phyloP scores from a whole-genome alignment of 2,329 filamentous ascomycete species.

The Colletotrichum eremochloae region DNA sequence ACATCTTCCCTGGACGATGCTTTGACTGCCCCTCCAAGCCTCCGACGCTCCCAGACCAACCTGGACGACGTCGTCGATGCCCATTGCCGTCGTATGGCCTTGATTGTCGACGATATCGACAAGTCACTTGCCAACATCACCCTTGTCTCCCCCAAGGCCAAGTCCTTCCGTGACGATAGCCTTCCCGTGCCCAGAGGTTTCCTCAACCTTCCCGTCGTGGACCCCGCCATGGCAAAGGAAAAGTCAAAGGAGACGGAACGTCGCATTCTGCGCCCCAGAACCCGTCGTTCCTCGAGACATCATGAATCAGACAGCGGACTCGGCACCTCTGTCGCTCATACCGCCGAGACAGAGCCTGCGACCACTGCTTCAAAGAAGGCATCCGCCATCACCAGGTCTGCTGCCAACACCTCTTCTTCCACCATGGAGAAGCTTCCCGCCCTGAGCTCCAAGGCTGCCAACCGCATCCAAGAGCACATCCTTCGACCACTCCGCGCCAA shows the following conservation, averaged over 20 bases:
- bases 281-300: slow-evolving; percentile 69
- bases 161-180: slow-evolving; percentile 66
- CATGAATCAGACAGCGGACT: slow-evolving; percentile 90
- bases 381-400: slow-evolving; percentile 73
- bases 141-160: slow-evolving; percentile 54
- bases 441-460: slow-evolving; percentile 77
- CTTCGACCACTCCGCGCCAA: slow-evolving; percentile 83
- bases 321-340: slow-evolving; percentile 82
- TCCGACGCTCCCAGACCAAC: slow-evolving; percentile 77
- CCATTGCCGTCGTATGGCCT: slow-evolving; percentile 75
- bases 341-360: slow-evolving; percentile 62
- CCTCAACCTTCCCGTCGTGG: slow-evolving; percentile 67
- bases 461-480: slow-evolving; percentile 84
- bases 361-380: slow-evolving; percentile 57
- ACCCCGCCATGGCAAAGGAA: slow-evolving; percentile 61
- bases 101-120: slow-evolving; percentile 76
- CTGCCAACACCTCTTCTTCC: slow-evolving; percentile 59
- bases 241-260: slow-evolving; percentile 56
- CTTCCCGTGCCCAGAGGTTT: slow-evolving; percentile 72
- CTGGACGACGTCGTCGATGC: slow-evolving; percentile 80
- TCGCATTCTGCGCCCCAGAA: slow-evolving; percentile 66
- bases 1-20: slow-evolving; percentile 54
- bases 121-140: slow-evolving; percentile 67
- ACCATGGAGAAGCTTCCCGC: slow-evolving; percentile 65
- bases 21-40: slow-evolving; percentile 62